A percentile compares a stretch with the other conserved stretches of the same genome.
Evolutionary conservation across 495 filamentous ascomycete species (phyloP).

Genomic region (Monascus purpureus): DNA sequence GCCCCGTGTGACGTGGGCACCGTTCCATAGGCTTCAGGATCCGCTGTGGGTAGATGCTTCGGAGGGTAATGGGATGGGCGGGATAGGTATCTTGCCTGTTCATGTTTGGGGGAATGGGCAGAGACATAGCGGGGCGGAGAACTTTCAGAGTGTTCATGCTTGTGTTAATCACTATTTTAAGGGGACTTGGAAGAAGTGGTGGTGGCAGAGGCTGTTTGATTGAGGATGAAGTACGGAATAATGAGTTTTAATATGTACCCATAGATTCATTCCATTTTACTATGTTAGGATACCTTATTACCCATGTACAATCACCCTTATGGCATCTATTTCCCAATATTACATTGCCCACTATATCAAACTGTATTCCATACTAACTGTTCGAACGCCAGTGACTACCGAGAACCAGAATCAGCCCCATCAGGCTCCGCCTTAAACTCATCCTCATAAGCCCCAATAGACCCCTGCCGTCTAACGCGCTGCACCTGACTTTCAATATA

Average conservation of each 20-base stretch:
- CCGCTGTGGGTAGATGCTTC: slow-evolving; percentile 19
- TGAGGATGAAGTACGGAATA: no score
- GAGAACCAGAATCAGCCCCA: no score
- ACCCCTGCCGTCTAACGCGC: slow-evolving; percentile 41
- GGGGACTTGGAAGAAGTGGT: slow-evolving; percentile 26
- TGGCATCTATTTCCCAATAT: no score
- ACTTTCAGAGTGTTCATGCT: slow-evolving; percentile 16
- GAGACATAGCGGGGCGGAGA: slow-evolving; percentile 23
- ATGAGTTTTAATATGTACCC: no score
- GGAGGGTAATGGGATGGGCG: slow-evolving; percentile 16
- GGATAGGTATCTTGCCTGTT: slow-evolving; percentile 25
- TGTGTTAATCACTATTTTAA: slow-evolving; percentile 31
- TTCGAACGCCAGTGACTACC: no score
- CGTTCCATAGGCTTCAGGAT: slow-evolving; percentile 19
- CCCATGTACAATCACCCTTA: no score
- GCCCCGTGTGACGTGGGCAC: slow-evolving; percentile 28
- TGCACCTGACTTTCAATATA: slow-evolving; percentile 62
- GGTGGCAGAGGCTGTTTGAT: slow-evolving; percentile 21
- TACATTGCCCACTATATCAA: no score
- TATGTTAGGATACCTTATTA: no score
- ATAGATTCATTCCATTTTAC: no score
- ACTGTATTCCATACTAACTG: no score
- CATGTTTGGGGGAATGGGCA: slow-evolving; percentile 34
- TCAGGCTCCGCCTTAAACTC: slow-evolving; percentile 45
- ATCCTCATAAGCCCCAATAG: slow-evolving; percentile 40